Conservation (phyloP, 2,329 filamentous ascomycete genomes). For the Pseudogymnoascus sp. region DNA sequence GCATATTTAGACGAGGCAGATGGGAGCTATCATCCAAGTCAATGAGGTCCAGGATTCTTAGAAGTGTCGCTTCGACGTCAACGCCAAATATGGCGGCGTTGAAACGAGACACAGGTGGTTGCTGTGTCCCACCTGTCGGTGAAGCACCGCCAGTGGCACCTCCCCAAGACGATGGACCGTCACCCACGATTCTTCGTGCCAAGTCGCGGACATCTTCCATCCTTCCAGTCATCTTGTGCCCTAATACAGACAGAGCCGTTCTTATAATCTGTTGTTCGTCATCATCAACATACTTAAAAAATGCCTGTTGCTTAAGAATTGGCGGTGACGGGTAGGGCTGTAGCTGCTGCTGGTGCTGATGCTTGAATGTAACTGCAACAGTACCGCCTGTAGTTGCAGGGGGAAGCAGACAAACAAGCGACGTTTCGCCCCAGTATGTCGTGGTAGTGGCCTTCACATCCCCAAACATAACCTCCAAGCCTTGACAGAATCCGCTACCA, state of each 20-base stretch:
- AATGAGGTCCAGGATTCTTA: conserved; percentile 69
- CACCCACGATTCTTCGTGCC: conserved; percentile 50
- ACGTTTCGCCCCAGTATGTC: conserved; percentile 55
- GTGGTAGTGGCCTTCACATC: conserved; percentile 54
- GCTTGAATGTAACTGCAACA: conserved; percentile 52
- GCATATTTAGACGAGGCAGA: conserved; percentile 58
- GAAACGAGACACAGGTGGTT: conserved; percentile 35
- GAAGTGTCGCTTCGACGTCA: conserved; percentile 37
- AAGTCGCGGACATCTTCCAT: conserved; percentile 54
- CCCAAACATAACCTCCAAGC: conserved; percentile 79
- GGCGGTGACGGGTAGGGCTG: conserved; percentile 34
- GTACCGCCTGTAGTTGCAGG: conserved; percentile 48
- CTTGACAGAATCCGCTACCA: conserved; percentile 70
- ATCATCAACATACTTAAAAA: conserved; percentile 69
- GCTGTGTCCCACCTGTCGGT: conserved; percentile 37
- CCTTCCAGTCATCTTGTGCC: conserved; percentile 55
- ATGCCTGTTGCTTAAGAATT: conserved; percentile 40
- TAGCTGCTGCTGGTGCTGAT: conserved; percentile 38
- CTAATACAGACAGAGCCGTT: conserved; percentile 56
- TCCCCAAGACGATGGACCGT: conserved; percentile 41
- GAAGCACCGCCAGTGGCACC: conserved; percentile 32
- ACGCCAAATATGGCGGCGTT: conserved; percentile 29
- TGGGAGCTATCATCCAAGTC: conserved; percentile 68
- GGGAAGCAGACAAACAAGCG: conserved; percentile 54
- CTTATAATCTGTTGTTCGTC: conserved; percentile 61